phyloP scores from a whole-genome alignment of 441 rosid species.

The Theobroma grandiflorum region DNA sequence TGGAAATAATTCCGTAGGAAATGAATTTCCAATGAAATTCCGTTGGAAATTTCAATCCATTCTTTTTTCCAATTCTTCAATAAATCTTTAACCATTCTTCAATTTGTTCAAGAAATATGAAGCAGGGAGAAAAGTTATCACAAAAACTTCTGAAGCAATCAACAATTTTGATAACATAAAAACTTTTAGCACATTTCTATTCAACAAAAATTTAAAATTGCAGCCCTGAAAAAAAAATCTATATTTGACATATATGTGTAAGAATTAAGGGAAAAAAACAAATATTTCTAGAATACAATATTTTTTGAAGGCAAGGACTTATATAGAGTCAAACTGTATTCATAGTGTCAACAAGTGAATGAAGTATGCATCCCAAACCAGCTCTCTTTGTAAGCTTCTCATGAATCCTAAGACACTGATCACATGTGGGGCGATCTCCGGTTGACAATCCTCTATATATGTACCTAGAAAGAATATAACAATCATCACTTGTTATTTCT shows the following conservation, averaged over 20 bases:
- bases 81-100: background rate
- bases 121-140: background rate
- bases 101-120: background rate
- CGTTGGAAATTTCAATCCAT: no score
- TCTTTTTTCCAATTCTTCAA: no score
- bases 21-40: no score
- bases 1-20: no score
- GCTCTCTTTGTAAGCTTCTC: constrained; percentile 88
- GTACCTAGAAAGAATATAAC: constrained; percentile 56
- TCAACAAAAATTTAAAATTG: background rate
- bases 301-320: background rate
- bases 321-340: constrained; percentile 67
- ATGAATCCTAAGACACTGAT: constrained; percentile 89
- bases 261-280: background rate
- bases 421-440: constrained; percentile 92
- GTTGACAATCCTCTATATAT: constrained; percentile 90
- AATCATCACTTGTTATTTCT: background rate
- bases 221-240: constrained; percentile 1
- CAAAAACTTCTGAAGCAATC: background rate
- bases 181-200: background rate
- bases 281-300: background rate
- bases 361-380: constrained; percentile 89
- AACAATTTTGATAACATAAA: background rate
- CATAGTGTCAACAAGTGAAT: constrained; percentile 73
- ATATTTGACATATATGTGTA: background rate